A percentile compares a stretch with the other conserved stretches of the same genome.
Conservation (phyloP, 345 rosid genomes). For the Syzygium grande region DNA sequence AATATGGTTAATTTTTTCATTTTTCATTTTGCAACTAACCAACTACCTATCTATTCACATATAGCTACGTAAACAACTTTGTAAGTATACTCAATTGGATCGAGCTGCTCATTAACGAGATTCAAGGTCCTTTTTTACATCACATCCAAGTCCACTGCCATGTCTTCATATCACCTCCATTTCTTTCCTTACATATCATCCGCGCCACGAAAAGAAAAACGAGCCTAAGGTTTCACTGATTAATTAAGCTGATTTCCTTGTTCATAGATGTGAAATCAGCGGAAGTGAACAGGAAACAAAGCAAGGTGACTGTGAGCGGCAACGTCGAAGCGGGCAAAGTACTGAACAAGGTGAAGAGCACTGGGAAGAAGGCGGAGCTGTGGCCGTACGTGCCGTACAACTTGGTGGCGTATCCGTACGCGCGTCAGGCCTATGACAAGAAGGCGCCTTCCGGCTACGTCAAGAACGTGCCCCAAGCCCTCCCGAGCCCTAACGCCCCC, state of each 20-base stretch:
- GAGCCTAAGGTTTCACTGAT: neutral
- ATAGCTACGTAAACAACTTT: neutral
- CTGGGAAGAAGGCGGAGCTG: conserved; percentile 44
- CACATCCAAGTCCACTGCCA: neutral
- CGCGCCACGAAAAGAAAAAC: neutral
- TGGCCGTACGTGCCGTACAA: conserved; percentile 48
- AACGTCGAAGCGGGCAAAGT: conserved; percentile 44
- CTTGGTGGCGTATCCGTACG: conserved; percentile 42
- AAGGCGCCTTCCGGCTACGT: conserved; percentile 48
- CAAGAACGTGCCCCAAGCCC: conserved; percentile 30
- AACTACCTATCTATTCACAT: neutral
- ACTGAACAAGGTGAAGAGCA: conserved; percentile 24
- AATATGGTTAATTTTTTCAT: too few species aligned
- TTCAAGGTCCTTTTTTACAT: neutral
- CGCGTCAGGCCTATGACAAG: conserved; percentile 40
- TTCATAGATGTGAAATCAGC: conserved; percentile 30
- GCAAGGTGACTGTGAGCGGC: conserved; percentile 34
- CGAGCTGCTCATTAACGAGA: neutral
- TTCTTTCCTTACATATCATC: neutral
- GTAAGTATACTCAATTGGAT: neutral
- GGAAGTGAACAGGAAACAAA: conserved; percentile 40
- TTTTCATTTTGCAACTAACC: neutral
- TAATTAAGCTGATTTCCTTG: neutral
- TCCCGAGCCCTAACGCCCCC: conserved; percentile 17
- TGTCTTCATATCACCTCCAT: neutral